Percentiles rank a stretch among this genome's conserved stretches.
These are phyloP conservation scores for Aphanoascus verrucosus DNA, from an alignment of 2,329 filamentous ascomycete genomes.

Conservation along the genomic window DNA sequence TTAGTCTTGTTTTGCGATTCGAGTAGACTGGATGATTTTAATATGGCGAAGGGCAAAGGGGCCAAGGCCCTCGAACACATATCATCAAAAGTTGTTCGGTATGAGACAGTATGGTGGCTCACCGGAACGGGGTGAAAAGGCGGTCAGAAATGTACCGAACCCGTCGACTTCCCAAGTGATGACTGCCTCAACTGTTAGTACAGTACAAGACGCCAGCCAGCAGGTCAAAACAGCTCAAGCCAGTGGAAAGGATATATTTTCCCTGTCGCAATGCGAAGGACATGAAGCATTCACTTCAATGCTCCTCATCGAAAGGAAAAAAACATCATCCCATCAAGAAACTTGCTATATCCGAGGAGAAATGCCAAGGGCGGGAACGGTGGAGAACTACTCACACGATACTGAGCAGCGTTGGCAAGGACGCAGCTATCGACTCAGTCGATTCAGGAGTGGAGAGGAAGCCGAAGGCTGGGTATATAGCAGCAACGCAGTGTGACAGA, in stretches of 20 bases:
- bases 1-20: not conserved
- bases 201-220: not conserved
- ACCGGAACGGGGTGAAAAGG: not conserved
- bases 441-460: slow-evolving; percentile 9
- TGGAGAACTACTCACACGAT: not conserved
- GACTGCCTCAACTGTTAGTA: not conserved
- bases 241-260: not conserved
- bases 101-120: not conserved
- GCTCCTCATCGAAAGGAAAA: not conserved
- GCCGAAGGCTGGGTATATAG: slow-evolving; percentile 6
- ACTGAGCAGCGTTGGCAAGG: slow-evolving; percentile 1
- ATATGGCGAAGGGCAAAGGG: not conserved
- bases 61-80: not conserved
- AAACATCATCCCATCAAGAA: not conserved
- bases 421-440: not conserved
- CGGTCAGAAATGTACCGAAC: slow-evolving; percentile 1
- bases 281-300: too few species aligned
- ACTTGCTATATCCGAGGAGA: slow-evolving; percentile 1
- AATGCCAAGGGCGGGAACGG: not conserved
- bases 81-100: not conserved
- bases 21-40: not conserved
- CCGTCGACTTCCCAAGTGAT: slow-evolving; percentile 2
- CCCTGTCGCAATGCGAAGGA: too few species aligned
- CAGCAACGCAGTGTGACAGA: not conserved
- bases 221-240: not conserved